phyloP scores from a whole-genome alignment of 2,329 filamentous ascomycete species.

The Pestalotiopsis sp. region DNA sequence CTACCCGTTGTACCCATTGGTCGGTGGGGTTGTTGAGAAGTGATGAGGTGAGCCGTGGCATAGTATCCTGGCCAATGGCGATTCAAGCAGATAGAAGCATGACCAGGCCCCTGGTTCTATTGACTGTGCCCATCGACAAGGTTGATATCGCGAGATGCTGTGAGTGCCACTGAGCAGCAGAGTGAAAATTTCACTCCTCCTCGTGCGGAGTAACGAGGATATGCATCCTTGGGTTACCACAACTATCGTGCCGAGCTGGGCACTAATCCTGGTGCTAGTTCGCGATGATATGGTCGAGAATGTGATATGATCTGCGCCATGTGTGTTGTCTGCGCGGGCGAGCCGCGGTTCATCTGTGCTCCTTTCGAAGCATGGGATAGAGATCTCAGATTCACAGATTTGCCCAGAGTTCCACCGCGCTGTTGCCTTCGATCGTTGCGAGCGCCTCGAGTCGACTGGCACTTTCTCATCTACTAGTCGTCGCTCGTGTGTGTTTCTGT shows the following conservation, averaged over 20 bases:
- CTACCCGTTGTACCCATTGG: neutral
- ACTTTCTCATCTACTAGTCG: constrained; percentile 13
- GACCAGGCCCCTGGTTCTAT: neutral
- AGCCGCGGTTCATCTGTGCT: neutral
- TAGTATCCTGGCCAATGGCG: neutral
- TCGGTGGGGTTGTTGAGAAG: neutral
- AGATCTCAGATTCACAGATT: neutral
- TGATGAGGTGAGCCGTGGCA: neutral
- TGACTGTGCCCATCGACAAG: neutral
- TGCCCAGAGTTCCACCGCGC: neutral
- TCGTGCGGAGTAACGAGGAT: neutral
- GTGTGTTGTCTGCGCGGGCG: neutral
- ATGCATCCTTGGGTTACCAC: neutral
- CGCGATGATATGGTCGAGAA: neutral
- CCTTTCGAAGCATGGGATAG: neutral
- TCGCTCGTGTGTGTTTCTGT: constrained; percentile 16
- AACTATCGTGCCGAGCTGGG: neutral
- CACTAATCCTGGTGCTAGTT: neutral
- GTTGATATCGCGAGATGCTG: neutral
- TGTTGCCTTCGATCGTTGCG: neutral
- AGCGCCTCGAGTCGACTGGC: neutral
- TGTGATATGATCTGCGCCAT: constrained; percentile 2
- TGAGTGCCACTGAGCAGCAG: neutral
- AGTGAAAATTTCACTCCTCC: no score
- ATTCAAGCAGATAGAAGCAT: constrained; percentile 6